A percentile compares a stretch with the other conserved stretches of the same genome.
Evolutionary conservation across 1,284 basidiomycete species (phyloP).

Genomic region (Golubevia pallescens): DNA sequence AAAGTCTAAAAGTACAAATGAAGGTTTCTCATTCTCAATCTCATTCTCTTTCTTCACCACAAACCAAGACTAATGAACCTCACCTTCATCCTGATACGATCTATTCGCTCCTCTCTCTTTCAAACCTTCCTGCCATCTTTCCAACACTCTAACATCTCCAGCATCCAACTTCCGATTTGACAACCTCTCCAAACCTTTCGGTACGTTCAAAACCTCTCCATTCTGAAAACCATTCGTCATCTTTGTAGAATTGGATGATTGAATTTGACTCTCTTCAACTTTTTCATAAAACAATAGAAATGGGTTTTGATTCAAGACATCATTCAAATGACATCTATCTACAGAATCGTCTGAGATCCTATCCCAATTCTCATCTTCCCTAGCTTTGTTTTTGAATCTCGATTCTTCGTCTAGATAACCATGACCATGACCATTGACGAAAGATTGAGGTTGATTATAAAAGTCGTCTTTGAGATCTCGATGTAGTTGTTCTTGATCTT

Average conservation of each 20-base stretch:
- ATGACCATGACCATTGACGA: neutral
- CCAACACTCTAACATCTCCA: neutral
- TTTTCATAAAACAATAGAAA: constrained; percentile 58
- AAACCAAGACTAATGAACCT: neutral
- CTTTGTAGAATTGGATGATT: neutral
- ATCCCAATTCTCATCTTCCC: constrained; percentile 26
- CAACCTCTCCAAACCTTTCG: neutral
- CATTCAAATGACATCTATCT: constrained; percentile 20
- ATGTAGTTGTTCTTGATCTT: neutral
- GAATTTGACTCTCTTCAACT: constrained; percentile 9
- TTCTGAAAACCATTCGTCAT: neutral
- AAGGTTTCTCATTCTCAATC: too few species aligned
- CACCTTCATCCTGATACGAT: neutral
- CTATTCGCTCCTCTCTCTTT: neutral
- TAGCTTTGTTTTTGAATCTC: neutral
- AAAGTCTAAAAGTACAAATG: too few species aligned
- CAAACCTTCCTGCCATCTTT: neutral
- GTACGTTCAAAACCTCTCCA: neutral
- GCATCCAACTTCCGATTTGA: neutral
- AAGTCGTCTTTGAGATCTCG: neutral
- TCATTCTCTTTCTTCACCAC: neutral
- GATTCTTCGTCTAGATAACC: constrained; percentile 6
- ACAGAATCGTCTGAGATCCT: constrained; percentile 56
- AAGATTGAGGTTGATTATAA: neutral
- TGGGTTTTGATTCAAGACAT: constrained; percentile 53